A percentile compares a stretch with the other conserved stretches of the same genome.
Evolutionary conservation across 345 rosid genomes (phyloP).

Genomic region (Hibiscus tridactylites): DNA sequence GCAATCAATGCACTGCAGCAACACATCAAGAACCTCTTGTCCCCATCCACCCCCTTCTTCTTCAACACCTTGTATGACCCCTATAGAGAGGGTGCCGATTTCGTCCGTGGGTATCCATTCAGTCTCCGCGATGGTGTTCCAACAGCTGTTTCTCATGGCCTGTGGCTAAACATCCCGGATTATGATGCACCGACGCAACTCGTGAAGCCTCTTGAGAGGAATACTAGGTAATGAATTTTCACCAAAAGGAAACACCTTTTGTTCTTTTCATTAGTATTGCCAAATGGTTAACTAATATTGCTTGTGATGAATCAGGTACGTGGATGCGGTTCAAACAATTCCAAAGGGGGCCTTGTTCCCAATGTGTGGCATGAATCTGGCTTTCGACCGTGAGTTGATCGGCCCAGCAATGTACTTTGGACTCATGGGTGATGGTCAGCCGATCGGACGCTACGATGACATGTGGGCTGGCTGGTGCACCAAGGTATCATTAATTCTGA

Average conservation of each 20-base stretch:
- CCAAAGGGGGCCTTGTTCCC: conserved; percentile 95
- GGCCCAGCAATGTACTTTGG: conserved; percentile 99
- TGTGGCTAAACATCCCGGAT: conserved; percentile 98
- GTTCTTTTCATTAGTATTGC: not conserved
- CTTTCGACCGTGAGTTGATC: conserved; percentile 79
- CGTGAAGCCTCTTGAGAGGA: conserved; percentile 88
- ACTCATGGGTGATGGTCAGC: conserved; percentile 97
- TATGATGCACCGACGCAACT: conserved; percentile 98
- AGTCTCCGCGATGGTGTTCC: conserved; percentile 91
- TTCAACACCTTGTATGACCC: conserved; percentile 97
- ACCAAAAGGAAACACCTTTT: not conserved
- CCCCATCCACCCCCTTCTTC: conserved; percentile 80
- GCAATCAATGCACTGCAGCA: conserved; percentile 82
- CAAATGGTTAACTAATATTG: not conserved
- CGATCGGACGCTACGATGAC: conserved; percentile 86
- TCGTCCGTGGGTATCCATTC: conserved; percentile 96
- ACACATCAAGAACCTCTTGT: conserved; percentile 83
- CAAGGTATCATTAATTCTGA: not conserved
- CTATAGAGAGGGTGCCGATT: conserved; percentile 79
- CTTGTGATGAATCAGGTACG: conserved; percentile 42
- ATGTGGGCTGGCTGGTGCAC: conserved; percentile 99
- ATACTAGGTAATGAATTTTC: conserved; percentile 45
- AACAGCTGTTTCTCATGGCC: conserved; percentile 95
- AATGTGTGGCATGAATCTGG: conserved; percentile 98
- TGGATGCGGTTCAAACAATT: conserved; percentile 82